Percentiles rank a stretch among this genome's conserved stretches.
Conservation (phyloP, 495 filamentous ascomycete genomes). For the Neurospora sp. region DNA sequence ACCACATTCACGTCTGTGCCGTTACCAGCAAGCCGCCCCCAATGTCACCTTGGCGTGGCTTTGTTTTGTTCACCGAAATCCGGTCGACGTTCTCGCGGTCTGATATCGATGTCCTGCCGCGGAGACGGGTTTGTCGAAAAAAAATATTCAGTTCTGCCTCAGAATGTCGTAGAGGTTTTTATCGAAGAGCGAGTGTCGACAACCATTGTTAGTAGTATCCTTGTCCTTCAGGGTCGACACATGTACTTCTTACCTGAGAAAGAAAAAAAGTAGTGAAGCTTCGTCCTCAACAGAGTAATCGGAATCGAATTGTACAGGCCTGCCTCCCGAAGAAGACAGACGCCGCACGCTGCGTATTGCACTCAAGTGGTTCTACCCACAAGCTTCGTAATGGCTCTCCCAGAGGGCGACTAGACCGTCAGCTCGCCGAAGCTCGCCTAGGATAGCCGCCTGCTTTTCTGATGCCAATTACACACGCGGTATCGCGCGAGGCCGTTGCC, state of each 20-base stretch:
- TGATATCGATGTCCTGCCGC: background rate
- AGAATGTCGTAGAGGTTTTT: background rate
- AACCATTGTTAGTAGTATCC: conserved; percentile 12
- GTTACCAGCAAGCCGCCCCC: background rate
- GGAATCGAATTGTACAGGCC: conserved; percentile 14
- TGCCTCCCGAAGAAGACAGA: background rate
- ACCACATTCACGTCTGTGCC: background rate
- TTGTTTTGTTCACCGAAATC: background rate
- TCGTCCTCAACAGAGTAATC: conserved; percentile 17
- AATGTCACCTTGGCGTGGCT: background rate
- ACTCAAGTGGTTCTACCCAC: conserved; percentile 14
- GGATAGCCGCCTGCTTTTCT: conserved; percentile 13
- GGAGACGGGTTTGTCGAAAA: background rate
- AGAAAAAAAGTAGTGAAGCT: conserved; percentile 11
- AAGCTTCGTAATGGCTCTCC: conserved; percentile 19
- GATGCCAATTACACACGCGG: conserved; percentile 17
- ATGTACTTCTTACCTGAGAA: conserved; percentile 7
- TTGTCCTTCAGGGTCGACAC: background rate
- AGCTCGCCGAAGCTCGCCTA: background rate
- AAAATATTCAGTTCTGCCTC: background rate
- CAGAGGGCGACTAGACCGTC: conserved; percentile 2
- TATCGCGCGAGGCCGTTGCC: conserved; percentile 14
- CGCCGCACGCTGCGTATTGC: conserved; percentile 15
- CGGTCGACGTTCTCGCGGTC: background rate
- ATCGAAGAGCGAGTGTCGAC: background rate